Evolutionary conservation across 2,329 filamentous ascomycete genomes (phyloP), one percentile per base, ranked within the genome.

Genomic region (Colletotrichum falcatum): DNA sequence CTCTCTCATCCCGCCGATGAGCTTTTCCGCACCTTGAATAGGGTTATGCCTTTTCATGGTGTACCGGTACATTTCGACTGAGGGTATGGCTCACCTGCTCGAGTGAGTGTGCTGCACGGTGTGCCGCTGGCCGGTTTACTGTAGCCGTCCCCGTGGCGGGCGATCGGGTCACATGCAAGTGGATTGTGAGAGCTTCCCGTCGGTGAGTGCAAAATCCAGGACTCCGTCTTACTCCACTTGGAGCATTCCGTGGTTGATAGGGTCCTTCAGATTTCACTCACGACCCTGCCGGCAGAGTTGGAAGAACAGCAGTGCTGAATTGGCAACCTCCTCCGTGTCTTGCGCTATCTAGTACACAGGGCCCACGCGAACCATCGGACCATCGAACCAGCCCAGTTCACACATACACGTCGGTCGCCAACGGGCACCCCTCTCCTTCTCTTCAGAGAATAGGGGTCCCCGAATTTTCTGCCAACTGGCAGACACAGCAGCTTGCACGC

Each of bases 311-410:
- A 58, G 18, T 30, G 42, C n/a, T 56, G 39, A 61, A 18, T 65
- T 48, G 62, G 66, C 46, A 70, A 70, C 49, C 39, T 49, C 39
- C 8, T 44, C 42, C 63, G 58, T 61, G 64, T 66, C 67, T 70
- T 61, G 62, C 63, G 67, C 61, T 70, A 70, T 66, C 44, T 62
- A 58, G 51, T 70, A 70, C 67, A 70, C 42, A 63, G 59, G 42
- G 68, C 35, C 59, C 59, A 39, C 37, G 63, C 1, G 35, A 30
- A 18, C 30, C 18, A 28, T 39, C 56, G 37, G 12, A 54, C 37
- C 49, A 42, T n/a, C n/a, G n/a, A n/a, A n/a, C n/a, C n/a, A n/a
- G 33, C 63, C 55, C 61, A 37, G 14, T 26, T 55, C 53, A 58
- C 51, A 61, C 64, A 62, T 68, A 68, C 64, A 59, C 68, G 30